These are phyloP conservation scores for Acacia acuminata DNA, from an alignment of 306 rosid genomes.

Conservation along the genomic window DNA sequence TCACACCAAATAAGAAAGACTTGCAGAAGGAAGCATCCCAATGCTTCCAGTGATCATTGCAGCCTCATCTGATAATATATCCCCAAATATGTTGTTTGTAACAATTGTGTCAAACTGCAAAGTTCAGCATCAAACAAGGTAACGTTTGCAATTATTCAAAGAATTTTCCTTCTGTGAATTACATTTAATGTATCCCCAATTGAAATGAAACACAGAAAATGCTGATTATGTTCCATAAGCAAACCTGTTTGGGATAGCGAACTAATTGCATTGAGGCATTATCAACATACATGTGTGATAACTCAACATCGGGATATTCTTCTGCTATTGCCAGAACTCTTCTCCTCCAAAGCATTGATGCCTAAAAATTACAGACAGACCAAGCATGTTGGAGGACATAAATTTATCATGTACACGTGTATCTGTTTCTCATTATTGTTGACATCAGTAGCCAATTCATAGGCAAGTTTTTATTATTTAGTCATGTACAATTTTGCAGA, in stretches of 20 bases:
- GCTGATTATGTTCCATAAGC: constrained; percentile 29
- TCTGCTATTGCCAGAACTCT: constrained; percentile 61
- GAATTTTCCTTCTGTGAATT: constrained; percentile 12
- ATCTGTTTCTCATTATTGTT: constrained; percentile 8
- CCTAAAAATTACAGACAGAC: constrained; percentile 49
- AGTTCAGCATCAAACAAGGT: constrained; percentile 29
- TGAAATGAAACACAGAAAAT: constrained; percentile 31
- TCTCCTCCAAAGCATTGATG: constrained; percentile 90
- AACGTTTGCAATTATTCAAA: constrained; percentile 13
- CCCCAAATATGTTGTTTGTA: constrained; percentile 96
- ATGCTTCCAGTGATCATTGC: constrained; percentile 98
- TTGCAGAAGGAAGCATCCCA: constrained; percentile 99
- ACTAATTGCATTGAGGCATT: constrained; percentile 94
- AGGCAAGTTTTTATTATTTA: constrained; percentile 12
- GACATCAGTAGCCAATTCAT: constrained; percentile 13
- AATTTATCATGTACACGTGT: constrained; percentile 6
- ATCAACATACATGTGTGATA: constrained; percentile 96
- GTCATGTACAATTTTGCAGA: constrained; percentile 1
- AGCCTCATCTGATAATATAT: constrained; percentile 94
- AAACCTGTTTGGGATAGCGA: constrained; percentile 93
- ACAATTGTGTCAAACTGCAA: constrained; percentile 90
- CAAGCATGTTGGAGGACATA: constrained; percentile 10
- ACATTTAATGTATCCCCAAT: constrained; percentile 4
- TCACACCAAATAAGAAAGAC: constrained; percentile 78
- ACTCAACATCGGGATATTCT: constrained; percentile 89